phyloP scores from a whole-genome alignment of 1,284 basidiomycete species.

The Marasmius fiardii region DNA sequence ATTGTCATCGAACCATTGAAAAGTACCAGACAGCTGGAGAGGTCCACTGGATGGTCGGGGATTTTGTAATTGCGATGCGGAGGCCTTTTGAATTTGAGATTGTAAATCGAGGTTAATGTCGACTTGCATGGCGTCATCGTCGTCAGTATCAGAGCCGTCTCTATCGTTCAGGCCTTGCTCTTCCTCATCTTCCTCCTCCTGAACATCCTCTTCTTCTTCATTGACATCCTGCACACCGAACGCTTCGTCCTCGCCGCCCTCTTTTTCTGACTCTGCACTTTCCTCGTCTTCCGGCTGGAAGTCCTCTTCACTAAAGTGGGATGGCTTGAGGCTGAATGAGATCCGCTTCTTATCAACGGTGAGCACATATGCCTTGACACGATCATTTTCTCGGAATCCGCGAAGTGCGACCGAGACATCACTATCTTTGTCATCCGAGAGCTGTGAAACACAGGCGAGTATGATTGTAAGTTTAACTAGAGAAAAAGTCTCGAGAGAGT shows the following conservation, averaged over 20 bases:
- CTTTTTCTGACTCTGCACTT: constrained; percentile 25
- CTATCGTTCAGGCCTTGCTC: no score
- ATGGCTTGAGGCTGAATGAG: constrained; percentile 88
- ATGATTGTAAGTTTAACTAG: no score
- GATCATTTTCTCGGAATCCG: constrained; percentile 85
- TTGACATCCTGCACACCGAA: constrained; percentile 24
- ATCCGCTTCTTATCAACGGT: constrained; percentile 82
- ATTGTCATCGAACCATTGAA: constrained; percentile 58
- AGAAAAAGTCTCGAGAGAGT: background rate
- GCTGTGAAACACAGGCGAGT: no score
- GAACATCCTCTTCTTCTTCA: constrained; percentile 19
- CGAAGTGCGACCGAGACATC: constrained; percentile 77
- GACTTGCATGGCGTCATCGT: constrained; percentile 37
- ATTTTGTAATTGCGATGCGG: constrained; percentile 15
- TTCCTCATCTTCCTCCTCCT: constrained; percentile 24
- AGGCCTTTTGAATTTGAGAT: constrained; percentile 23
- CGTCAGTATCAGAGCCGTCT: constrained; percentile 21
- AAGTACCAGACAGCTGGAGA: constrained; percentile 58
- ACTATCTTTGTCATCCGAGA: constrained; percentile 81
- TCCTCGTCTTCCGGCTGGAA: constrained; percentile 37
- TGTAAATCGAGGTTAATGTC: constrained; percentile 30
- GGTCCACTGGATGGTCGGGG: constrained; percentile 21
- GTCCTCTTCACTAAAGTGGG: constrained; percentile 70
- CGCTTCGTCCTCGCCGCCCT: constrained; percentile 28
- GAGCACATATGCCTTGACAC: constrained; percentile 78